phyloP scores from a whole-genome alignment of 345 rosid species.

The Combretum micranthum region DNA sequence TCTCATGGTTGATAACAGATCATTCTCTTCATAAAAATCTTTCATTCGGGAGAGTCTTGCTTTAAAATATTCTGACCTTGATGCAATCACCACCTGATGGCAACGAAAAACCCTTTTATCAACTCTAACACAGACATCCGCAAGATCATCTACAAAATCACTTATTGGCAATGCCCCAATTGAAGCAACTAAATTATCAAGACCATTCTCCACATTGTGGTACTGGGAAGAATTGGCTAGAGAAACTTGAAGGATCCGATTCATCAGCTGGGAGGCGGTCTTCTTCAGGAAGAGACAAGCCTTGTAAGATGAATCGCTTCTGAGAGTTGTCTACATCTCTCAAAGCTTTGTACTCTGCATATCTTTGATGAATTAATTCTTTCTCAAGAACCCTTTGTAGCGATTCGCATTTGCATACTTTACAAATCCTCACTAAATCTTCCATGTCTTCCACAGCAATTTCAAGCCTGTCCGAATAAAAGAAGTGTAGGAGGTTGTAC shows the following conservation, averaged over 20 bases:
- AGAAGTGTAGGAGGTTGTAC: constrained; percentile 77
- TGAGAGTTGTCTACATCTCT: constrained; percentile 84
- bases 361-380: constrained; percentile 72
- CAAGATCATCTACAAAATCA: constrained; percentile 52
- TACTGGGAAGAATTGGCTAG: constrained; percentile 30
- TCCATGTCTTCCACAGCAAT: constrained; percentile 84
- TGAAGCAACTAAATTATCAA: constrained; percentile 27
- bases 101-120: constrained; percentile 58
- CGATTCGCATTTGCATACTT: constrained; percentile 85
- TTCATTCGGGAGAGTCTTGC: constrained; percentile 74
- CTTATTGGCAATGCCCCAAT: constrained; percentile 29
- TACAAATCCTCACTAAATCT: constrained; percentile 84
- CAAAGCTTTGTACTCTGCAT: constrained; percentile 70
- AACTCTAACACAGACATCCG: constrained; percentile 83
- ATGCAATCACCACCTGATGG: constrained; percentile 90
- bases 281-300: constrained; percentile 70
- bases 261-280: constrained; percentile 86
- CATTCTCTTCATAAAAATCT: constrained; percentile 57
- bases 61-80: constrained; percentile 94
- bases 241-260: constrained; percentile 45
- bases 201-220: constrained; percentile 18
- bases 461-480: constrained; percentile 92
- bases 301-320: constrained; percentile 84
- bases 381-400: constrained; percentile 57
- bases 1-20: constrained; percentile 27